These are phyloP conservation scores for Acer saccharum DNA, from an alignment of 345 rosid species.

Conservation along the genomic window DNA sequence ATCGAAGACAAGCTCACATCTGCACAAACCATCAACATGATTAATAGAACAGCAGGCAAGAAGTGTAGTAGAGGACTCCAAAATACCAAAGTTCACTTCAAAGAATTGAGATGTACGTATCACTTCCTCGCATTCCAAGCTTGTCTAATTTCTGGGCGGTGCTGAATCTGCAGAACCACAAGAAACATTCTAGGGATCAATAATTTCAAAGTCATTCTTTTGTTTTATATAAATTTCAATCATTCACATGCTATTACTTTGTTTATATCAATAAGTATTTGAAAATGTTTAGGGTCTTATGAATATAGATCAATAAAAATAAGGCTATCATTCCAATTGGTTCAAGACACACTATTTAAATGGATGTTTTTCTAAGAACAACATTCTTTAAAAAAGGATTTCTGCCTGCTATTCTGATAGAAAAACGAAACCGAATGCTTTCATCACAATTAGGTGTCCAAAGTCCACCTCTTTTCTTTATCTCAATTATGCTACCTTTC, in stretches of 20 bases:
- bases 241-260: background rate
- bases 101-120: constrained; percentile 59
- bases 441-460: background rate
- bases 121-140: constrained; percentile 98
- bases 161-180: constrained; percentile 67
- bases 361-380: background rate
- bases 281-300: background rate
- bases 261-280: background rate
- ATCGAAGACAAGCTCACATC: constrained; percentile 96
- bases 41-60: constrained; percentile 33
- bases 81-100: constrained; percentile 21
- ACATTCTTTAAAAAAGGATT: background rate
- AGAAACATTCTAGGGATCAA: constrained; percentile 6
- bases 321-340: background rate
- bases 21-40: constrained; percentile 37
- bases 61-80: constrained; percentile 4
- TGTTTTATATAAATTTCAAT: background rate
- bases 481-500: background rate
- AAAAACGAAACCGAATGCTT: background rate
- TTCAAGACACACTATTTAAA: background rate
- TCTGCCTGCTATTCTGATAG: background rate
- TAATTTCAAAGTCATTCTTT: background rate
- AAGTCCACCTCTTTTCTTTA: background rate
- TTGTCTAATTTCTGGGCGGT: constrained; percentile 97
- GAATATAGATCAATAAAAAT: background rate